These are phyloP conservation scores for Arthroderma uncinatum DNA, from an alignment of 2,329 filamentous ascomycete species.

Conservation along the genomic window DNA sequence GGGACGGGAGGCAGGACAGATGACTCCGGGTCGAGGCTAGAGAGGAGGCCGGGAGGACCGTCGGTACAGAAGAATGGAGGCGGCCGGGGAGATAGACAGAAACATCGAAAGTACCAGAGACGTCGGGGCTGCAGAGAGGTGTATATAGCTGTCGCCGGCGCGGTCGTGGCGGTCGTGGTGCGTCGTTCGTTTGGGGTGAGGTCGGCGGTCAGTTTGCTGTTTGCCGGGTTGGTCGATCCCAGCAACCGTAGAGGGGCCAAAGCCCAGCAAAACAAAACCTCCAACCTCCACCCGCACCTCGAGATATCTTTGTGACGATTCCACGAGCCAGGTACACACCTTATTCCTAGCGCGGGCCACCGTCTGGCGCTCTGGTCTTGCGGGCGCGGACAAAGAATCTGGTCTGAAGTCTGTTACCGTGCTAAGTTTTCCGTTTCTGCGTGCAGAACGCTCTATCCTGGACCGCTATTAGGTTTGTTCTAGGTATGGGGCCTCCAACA, in stretches of 20 bases:
- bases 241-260: background rate
- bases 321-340: conserved; percentile 7
- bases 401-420: too few relatives aligned
- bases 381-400: background rate
- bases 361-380: too few relatives aligned
- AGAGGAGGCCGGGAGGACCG: conserved; percentile 1
- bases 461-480: background rate
- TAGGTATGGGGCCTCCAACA: too few relatives aligned
- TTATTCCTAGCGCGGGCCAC: conserved; percentile 3
- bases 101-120: background rate
- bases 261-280: too few relatives aligned
- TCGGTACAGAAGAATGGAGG: background rate
- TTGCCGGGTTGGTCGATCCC: background rate
- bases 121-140: too few relatives aligned
- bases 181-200: background rate
- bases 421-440: conserved; percentile 1
- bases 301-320: background rate
- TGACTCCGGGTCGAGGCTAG: background rate
- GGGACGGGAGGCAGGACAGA: background rate
- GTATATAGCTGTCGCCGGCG: too few relatives aligned
- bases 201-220: background rate
- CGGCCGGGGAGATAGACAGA: background rate
- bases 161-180: background rate
- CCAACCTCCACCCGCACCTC: background rate
- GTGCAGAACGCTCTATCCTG: conserved; percentile 3